These are phyloP conservation scores for Beverwykella pulmonaria DNA, from an alignment of 495 filamentous ascomycete genomes.

Conservation along the genomic window DNA sequence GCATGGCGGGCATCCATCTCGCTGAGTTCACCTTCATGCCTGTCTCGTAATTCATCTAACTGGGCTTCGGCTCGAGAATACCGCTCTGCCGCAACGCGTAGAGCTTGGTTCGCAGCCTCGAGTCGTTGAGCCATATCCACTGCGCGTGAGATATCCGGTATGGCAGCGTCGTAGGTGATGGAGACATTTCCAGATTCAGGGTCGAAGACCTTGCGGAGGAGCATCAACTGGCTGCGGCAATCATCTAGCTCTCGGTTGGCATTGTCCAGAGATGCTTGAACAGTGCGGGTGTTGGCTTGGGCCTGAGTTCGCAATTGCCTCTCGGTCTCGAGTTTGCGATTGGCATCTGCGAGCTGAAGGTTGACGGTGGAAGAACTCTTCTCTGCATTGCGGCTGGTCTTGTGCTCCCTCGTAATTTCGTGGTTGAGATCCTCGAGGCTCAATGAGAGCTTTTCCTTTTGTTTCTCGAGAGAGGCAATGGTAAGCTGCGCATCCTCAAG, in stretches of 20 bases:
- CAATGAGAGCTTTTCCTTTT: slow-evolving; percentile 90
- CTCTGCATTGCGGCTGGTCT: slow-evolving; percentile 87
- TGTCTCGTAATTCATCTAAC: slow-evolving; percentile 72
- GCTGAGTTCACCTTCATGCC: slow-evolving; percentile 71
- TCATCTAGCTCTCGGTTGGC: slow-evolving; percentile 78
- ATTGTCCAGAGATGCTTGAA: slow-evolving; percentile 75
- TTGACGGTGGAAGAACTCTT: slow-evolving; percentile 81
- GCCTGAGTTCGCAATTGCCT: slow-evolving; percentile 82
- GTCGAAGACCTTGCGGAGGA: slow-evolving; percentile 83
- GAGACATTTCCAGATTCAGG: slow-evolving; percentile 66
- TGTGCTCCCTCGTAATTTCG: slow-evolving; percentile 86
- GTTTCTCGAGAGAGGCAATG: slow-evolving; percentile 86
- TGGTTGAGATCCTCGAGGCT: slow-evolving; percentile 92
- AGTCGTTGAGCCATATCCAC: slow-evolving; percentile 85
- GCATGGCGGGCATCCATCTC: slow-evolving; percentile 73
- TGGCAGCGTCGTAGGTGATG: slow-evolving; percentile 64
- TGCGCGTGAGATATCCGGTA: slow-evolving; percentile 58
- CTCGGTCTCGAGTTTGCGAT: slow-evolving; percentile 88
- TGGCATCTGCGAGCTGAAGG: slow-evolving; percentile 84
- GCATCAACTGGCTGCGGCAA: slow-evolving; percentile 74
- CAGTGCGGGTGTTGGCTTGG: slow-evolving; percentile 78
- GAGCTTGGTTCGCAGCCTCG: slow-evolving; percentile 82
- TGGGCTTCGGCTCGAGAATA: slow-evolving; percentile 82
- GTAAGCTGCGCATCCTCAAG: slow-evolving; percentile 85
- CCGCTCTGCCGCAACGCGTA: slow-evolving; percentile 83